Base-by-base conservation (phyloP, 2,329 filamentous ascomycete species). In the Alternaria infectoria region DNA sequence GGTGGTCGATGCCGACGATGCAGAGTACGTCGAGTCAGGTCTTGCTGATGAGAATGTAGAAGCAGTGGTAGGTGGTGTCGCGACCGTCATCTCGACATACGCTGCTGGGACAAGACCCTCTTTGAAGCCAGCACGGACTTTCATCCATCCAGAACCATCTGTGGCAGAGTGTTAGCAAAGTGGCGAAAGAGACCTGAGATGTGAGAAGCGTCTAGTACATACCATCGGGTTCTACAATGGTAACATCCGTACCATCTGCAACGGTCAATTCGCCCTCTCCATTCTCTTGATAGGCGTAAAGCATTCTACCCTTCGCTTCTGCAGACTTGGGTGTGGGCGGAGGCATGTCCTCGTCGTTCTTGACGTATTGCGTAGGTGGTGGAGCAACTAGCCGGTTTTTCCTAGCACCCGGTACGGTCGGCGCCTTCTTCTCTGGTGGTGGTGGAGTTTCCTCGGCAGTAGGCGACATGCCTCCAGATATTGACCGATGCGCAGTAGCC, bases 131-230 rank as follows among this genome's bases (percentile, higher is more conserved):
- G 87, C 86, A 55, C 91, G 90, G 62, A 99, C 89, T 79, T 91
- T 95, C 72, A 93, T 87, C 96, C 96, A 99, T 45, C 96, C 96
- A 44, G 91, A 90, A 62, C 95, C 95, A 80, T 97, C 95, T 97
- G 66, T 62, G 60, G 60, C 58, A 54, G 55, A 54, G 23, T 65
- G 65, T 72, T 64, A 74, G 71, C 64, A 56, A 62, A 11, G 60
- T 57, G 59, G 66, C 61, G 59, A 69, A 59, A 15, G 66, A 57
- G 32, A 59, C 64, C 62, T 57, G 61, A 54, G 64, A 68, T 61
- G 65, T 67, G 43, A 64, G 64, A 43, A 66, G 64, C 47, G 30
- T 64, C 67, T 36, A 46, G 8, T 52, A 84, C 89, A 84, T 87
- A 97, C 93, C 93, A 82, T 99, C 96, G 17, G 92, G 88, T 77